A percentile compares a stretch with the other conserved stretches of the same genome.
These are phyloP conservation scores for Fusarium praegraminearum DNA, from an alignment of 2,329 filamentous ascomycete species.

Conservation along the genomic window DNA sequence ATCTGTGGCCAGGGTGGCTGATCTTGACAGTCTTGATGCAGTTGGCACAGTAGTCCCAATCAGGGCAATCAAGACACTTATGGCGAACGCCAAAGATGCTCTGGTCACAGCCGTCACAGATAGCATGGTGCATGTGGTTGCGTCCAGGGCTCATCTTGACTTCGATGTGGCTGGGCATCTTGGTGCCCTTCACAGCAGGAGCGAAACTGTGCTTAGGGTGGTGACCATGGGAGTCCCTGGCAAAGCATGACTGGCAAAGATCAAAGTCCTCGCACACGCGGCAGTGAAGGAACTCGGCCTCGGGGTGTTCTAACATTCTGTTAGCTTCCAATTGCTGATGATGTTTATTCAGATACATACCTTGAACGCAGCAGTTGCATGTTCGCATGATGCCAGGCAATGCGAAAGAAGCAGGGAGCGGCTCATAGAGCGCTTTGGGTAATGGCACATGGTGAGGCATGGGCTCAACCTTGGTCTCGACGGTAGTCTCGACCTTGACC, in stretches of 20 bases:
- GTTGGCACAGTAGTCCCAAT: constrained; percentile 92
- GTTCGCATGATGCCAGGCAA: constrained; percentile 65
- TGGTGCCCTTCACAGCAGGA: constrained; percentile 72
- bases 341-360: constrained; percentile 38
- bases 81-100: constrained; percentile 89
- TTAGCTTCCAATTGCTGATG: constrained; percentile 17
- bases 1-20: constrained; percentile 86
- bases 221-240: constrained; percentile 83
- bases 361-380: constrained; percentile 73
- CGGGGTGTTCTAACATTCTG: constrained; percentile 69
- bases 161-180: constrained; percentile 70
- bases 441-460: constrained; percentile 38
- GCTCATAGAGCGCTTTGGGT: constrained; percentile 40
- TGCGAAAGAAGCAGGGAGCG: constrained; percentile 37
- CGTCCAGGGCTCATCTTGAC: constrained; percentile 82
- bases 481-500: constrained; percentile 41
- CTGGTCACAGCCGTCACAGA: constrained; percentile 95
- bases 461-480: constrained; percentile 37
- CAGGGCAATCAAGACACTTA: constrained; percentile 96
- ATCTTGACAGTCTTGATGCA: constrained; percentile 76
- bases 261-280: constrained; percentile 88
- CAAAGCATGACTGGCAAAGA: constrained; percentile 86
- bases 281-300: constrained; percentile 88
- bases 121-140: constrained; percentile 83
- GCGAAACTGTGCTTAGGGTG: constrained; percentile 87